A percentile compares a stretch with the other conserved stretches of the same genome.
phyloP scores from a whole-genome alignment of 169 alveolate genomes.

The Plasmodium sp. region DNA sequence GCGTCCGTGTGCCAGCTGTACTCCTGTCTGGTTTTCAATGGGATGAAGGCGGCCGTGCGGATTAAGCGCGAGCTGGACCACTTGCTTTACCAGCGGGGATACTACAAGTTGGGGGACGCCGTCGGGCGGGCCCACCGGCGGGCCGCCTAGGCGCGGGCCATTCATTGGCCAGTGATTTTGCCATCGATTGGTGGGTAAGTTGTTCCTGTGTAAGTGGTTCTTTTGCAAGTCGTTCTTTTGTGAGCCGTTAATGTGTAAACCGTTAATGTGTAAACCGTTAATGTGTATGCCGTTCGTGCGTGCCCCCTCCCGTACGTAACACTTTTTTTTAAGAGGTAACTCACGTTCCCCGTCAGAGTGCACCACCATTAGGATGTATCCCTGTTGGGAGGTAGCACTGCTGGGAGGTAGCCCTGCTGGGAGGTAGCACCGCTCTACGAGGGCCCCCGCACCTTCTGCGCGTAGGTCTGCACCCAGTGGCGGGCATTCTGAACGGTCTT shows the following conservation, averaged over 20 bases:
- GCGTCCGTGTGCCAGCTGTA: constrained; percentile 89
- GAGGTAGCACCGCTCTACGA: neutral
- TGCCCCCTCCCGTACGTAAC: neutral
- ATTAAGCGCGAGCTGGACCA: constrained; percentile 53
- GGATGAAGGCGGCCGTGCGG: constrained; percentile 55
- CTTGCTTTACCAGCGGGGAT: constrained; percentile 45
- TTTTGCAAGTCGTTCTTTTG: neutral
- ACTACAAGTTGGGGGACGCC: constrained; percentile 68
- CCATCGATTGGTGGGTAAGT: too few relatives aligned
- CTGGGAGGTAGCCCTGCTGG: neutral
- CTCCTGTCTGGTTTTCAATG: constrained; percentile 84
- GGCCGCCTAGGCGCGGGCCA: neutral
- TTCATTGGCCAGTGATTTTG: too few relatives aligned
- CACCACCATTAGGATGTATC: neutral
- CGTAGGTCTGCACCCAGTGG: constrained; percentile 77
- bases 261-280: too few relatives aligned
- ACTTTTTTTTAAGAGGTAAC: neutral
- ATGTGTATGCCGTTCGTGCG: neutral
- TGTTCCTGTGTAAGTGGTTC: neutral
- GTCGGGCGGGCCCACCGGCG: constrained; percentile 21
- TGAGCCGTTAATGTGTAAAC: neutral
- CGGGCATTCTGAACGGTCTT: constrained; percentile 79
- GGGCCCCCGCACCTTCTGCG: neutral
- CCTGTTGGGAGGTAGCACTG: neutral
- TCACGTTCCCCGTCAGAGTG: neutral